Conservation (phyloP, 371 early-diverging fungal species). For the Quaeritorhiza haematococci region DNA sequence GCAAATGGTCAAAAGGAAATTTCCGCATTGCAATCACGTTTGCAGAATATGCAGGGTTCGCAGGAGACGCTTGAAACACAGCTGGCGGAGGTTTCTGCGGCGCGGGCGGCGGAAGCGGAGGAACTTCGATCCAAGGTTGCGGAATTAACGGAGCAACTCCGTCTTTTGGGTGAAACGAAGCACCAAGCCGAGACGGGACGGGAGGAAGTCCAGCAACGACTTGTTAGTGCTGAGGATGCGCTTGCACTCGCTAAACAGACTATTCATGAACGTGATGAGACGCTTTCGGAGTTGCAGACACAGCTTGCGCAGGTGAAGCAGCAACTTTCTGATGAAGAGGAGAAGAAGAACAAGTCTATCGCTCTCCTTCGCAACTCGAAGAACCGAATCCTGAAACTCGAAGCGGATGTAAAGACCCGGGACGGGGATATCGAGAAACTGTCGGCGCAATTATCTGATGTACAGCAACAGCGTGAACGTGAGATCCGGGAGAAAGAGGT, state of each 20-base stretch:
- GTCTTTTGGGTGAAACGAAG: neutral
- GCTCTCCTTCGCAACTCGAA: conserved; percentile 46
- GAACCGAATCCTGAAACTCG: conserved; percentile 42
- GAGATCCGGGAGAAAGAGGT: conserved; percentile 24
- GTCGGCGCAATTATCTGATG: conserved; percentile 10
- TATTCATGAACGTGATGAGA: conserved; percentile 13
- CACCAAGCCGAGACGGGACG: neutral
- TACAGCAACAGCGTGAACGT: conserved; percentile 3
- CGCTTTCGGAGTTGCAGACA: conserved; percentile 3
- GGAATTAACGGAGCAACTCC: neutral
- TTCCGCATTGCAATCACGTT: no score
- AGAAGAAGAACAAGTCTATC: conserved; percentile 47
- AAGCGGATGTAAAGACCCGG: conserved; percentile 27
- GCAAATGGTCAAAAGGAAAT: no score
- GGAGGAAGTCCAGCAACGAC: neutral
- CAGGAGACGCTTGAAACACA: neutral
- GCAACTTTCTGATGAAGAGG: conserved; percentile 38
- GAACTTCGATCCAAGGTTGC: neutral
- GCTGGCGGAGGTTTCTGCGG: neutral
- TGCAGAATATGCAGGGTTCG: no score
- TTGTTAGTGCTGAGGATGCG: conserved; percentile 2
- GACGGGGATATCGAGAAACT: conserved; percentile 22
- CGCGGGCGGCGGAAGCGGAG: neutral
- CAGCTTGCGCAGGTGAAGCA: neutral
- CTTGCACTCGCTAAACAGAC: conserved; percentile 17